phyloP scores from a whole-genome alignment of 2,329 filamentous ascomycete species.

The Xylariales sp. region DNA sequence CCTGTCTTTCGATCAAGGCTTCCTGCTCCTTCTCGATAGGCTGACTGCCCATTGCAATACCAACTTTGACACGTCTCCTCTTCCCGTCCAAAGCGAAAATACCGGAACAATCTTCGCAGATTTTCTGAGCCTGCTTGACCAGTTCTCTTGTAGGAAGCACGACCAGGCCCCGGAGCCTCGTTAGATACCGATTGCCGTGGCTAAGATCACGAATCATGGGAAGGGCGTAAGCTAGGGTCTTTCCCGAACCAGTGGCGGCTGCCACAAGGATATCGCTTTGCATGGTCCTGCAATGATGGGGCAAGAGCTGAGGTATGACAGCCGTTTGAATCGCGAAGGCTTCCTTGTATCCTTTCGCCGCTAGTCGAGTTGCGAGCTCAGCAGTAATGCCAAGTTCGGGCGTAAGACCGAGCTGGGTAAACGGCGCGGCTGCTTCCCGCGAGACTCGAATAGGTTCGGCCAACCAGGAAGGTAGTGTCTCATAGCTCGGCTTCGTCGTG shows the following conservation, averaged over 20 bases:
- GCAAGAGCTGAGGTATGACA: conserved; percentile 74
- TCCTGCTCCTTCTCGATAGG: conserved; percentile 63
- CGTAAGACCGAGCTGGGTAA: conserved; percentile 39
- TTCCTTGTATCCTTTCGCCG: conserved; percentile 62
- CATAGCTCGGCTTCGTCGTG: conserved; percentile 61
- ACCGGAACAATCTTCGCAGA: conserved; percentile 68
- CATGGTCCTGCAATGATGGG: conserved; percentile 50
- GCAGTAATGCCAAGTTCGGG: conserved; percentile 56
- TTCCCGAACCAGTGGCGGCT: conserved; percentile 91
- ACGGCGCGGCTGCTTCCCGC: conserved; percentile 54
- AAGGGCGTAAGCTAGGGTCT: conserved; percentile 86
- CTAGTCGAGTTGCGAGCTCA: conserved; percentile 57
- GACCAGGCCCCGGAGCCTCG: conserved; percentile 71
- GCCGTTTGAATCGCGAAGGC: conserved; percentile 78
- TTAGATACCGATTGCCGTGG: conserved; percentile 46
- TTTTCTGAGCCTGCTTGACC: conserved; percentile 77
- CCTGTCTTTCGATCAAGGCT: conserved; percentile 34
- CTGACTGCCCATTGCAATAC: conserved; percentile 77
- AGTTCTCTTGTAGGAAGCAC: conserved; percentile 89
- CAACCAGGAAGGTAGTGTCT: conserved; percentile 77
- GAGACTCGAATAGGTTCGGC: conserved; percentile 68
- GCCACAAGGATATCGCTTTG: conserved; percentile 82
- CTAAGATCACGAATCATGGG: conserved; percentile 78
- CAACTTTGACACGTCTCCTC: conserved; percentile 67
- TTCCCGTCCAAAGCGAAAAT: conserved; percentile 51